Conservation (phyloP, 2,329 filamentous ascomycete species). For the Fusarium avenaceum region DNA sequence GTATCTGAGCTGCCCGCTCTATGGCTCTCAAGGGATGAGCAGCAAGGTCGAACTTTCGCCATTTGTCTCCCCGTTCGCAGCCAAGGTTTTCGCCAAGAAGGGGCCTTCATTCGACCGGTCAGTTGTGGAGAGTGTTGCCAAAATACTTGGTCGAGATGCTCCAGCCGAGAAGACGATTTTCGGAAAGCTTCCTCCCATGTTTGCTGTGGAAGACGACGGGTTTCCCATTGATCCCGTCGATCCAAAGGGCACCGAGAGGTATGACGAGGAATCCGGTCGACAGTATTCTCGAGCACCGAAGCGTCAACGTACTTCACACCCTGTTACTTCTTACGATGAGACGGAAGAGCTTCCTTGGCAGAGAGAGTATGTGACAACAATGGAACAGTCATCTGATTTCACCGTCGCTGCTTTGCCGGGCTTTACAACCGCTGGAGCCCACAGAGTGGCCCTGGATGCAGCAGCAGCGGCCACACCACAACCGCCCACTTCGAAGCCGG, state of each 20-base stretch:
- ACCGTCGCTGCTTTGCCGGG: conserved; percentile 69
- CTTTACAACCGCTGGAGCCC: conserved; percentile 73
- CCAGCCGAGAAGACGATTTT: conserved; percentile 70
- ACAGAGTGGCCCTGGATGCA: conserved; percentile 59
- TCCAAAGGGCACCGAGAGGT: conserved; percentile 46
- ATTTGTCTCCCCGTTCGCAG: conserved; percentile 72
- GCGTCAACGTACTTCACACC: conserved; percentile 48
- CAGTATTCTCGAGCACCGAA: conserved; percentile 48
- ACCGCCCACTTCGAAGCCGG: conserved; percentile 32
- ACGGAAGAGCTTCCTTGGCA: conserved; percentile 55
- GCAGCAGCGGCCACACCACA: conserved; percentile 39
- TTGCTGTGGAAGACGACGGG: conserved; percentile 73
- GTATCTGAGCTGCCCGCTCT: conserved; percentile 84
- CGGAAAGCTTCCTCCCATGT: conserved; percentile 65
- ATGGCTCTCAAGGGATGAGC: conserved; percentile 69
- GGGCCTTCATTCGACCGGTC: conserved; percentile 78
- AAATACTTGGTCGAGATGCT: conserved; percentile 75
- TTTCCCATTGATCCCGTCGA: conserved; percentile 75
- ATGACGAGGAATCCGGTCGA: conserved; percentile 34
- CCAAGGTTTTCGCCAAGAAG: conserved; percentile 63
- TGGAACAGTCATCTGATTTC: conserved; percentile 70
- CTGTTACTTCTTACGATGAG: conserved; percentile 29
- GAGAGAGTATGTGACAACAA: conserved; percentile 69
- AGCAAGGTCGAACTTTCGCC: conserved; percentile 76
- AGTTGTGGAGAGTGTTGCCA: conserved; percentile 75